Base-by-base conservation (phyloP, 2,329 filamentous ascomycete species). In the Fusarium stilboides region DNA sequence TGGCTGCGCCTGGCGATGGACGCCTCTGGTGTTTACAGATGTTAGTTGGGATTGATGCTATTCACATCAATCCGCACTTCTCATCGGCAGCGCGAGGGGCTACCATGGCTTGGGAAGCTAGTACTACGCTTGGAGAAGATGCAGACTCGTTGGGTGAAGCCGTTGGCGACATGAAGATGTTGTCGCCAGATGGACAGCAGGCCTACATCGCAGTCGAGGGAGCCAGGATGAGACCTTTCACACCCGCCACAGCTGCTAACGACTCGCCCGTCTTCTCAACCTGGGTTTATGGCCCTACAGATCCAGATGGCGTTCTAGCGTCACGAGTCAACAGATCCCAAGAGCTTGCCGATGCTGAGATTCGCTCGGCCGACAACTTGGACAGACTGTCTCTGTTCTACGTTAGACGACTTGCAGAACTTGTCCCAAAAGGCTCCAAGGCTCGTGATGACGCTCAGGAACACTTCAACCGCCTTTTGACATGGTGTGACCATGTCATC, bases 11-110 rank as follows among this genome's bases (percentile, higher is more conserved):
- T 2, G 54, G 54, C 1, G 54, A 57, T 24, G 54, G 54, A 6
- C 44, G 46, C 12, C 8, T 57, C 4, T 57, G 54, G 54, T 57
- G 46, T n/a, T 19, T 57, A 19, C 54, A 57, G 36, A 57, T 57
- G 54, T 22, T 57, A 4, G 54, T 57, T 1, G 54, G 54, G 0
- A 57, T 57, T 5, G 54, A 51, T 26, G 45, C 54, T 0, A 57
- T 57, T 1, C 54, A 57, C 15, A 24, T 57, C 19, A 57, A 57
- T 19, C 54, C 54, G 7, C 42, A 57, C 1, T 57, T 52, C 3
- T 19, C 54, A 2, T 33, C 34, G 4, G 54, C 46, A 15, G 8
- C 54, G 2, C 24, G 54, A 2, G 54, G 46, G 10, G 54, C 54
- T 3, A 42, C 54, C 17, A 57, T 57, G 54, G 19, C 17, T 15